Base-by-base conservation (phyloP, 257 asterid genomes). In the Oldenlandia corymbosa region DNA sequence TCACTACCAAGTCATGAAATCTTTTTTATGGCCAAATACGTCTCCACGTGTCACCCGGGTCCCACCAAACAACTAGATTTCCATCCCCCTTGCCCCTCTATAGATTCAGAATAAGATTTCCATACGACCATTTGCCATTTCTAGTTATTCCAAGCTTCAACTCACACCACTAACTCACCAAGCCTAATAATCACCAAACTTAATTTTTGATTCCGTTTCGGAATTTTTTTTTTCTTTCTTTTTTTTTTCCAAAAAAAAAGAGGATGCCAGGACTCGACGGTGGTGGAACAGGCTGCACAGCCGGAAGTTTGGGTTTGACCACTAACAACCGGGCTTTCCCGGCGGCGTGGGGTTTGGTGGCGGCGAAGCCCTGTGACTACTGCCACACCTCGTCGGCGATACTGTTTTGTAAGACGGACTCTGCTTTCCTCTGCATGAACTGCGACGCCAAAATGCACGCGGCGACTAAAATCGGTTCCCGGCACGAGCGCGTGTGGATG, bases 401-500 rank as follows among this genome's bases (percentile, higher is more conserved):
- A 5, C 82, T 91, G 11, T 91, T 79, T 68, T 91, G 98, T 76
- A 82, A 82, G 56, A 62, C 72, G 0, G 94, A 91, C 30, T 71
- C 88, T 1, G 81, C 79, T 9, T 85, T 82, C 69, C 61, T 88
- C 82, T 91, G 98, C 75, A 43, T 83, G 28, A 45, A 75, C 0
- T 91, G 98, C 54, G 98, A 91, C 56, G 67, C 84, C 13, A 76
- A 72, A 34, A 52, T 68, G 63, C 96, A 88, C n/a, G 48, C 20
- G 24, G 0, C 26, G 34, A 21, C 34, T 73, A 28, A 46, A 42
- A 24, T 24, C 5, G 60, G 37, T 1, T 2, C 66, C 3, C 6
- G 70, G 10, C 97, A 87, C 69, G 89, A 73, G 60, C 87, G 94
- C 0, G 94, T 89, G n/a, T 89, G 95, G 95, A 64, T 87, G 73